Evolutionary conservation across 345 rosid genomes (phyloP), one percentile per base, ranked within the genome.

Genomic region (Salix viminalis): DNA sequence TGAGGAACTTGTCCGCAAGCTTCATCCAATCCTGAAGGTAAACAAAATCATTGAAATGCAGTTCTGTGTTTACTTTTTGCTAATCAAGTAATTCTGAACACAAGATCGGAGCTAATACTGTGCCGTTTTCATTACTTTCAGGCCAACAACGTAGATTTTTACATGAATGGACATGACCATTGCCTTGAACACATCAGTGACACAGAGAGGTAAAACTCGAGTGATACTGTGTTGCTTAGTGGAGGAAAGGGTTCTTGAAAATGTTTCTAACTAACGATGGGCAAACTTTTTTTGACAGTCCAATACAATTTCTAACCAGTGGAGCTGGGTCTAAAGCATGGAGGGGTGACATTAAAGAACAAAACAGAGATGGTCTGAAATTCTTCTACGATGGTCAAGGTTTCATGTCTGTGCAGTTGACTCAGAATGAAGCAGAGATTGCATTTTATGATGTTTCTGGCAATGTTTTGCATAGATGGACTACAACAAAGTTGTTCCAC

Each of bases 81-180:
- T 39, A 2, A 58, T 12, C 16, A n/a, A 18, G 2, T 37, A n/a
- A n/a, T 23, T 58, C 11, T 58, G 28, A 10, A 58, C 62, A n/a
- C 28, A 1, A 58, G 62, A 56, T 56, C 10, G 62, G 8, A 36
- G 26, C 52, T 32, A 34, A 71, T 6, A 11, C 6, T 14, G 30
- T 56, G 44, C 14, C 69, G 24, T 14, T 21, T 12, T 42, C 11
- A 54, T 7, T n/a, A 15, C 10, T 44, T 75, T 32, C 83, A 86
- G 90, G 84, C 74, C 11, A 68, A 87, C 50, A 66, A 79, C 14
- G 95, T 88, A n/a, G 90, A 91, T 62, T 78, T 88, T 10, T 91
- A 91, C 78, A 88, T 89, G 85, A 91, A 91, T 2, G 95, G 95
- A 8, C 95, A 91, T 26, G 91, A 91, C 50, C 93, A 91, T 65